These are phyloP conservation scores for Aspergillus neotritici DNA, from an alignment of 2,329 filamentous ascomycete genomes.

Conservation along the genomic window DNA sequence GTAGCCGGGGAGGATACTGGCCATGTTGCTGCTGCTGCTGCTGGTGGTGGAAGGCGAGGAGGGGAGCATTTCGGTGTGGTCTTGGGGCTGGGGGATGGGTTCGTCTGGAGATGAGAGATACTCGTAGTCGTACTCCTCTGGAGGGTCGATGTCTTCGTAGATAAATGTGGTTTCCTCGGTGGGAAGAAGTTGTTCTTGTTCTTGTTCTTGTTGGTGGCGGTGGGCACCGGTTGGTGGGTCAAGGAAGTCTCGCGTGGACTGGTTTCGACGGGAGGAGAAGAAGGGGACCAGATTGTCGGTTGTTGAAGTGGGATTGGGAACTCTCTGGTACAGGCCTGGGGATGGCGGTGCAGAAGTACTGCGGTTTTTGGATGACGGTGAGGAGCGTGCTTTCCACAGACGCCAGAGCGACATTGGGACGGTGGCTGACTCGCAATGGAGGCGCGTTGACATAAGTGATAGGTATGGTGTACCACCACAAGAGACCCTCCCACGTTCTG, in stretches of 20 bases:
- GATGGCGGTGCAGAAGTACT: too few relatives aligned
- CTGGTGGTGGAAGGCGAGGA: neutral
- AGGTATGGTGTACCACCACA: neutral
- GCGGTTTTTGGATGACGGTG: slow-evolving; percentile 1
- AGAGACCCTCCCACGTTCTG: neutral
- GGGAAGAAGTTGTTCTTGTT: too few relatives aligned
- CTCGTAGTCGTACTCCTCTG: too few relatives aligned
- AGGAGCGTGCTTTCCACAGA: neutral
- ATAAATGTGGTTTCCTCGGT: too few relatives aligned
- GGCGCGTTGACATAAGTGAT: neutral
- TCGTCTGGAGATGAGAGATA: neutral
- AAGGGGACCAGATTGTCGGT: neutral
- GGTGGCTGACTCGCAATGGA: neutral
- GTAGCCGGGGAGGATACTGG: slow-evolving; percentile 15
- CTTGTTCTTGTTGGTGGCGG: too few relatives aligned
- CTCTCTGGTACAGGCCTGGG: neutral
- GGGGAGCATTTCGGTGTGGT: slow-evolving; percentile 2
- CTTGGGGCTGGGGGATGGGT: neutral
- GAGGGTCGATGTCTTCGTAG: too few relatives aligned
- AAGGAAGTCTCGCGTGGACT: neutral
- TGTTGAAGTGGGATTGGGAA: neutral
- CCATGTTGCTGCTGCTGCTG: neutral
- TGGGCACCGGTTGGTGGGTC: too few relatives aligned
- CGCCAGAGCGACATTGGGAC: slow-evolving; percentile 3
- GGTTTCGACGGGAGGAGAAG: neutral